These are phyloP conservation scores for Plenodomus biglobosus DNA, from an alignment of 2,329 filamentous ascomycete genomes.

Conservation along the genomic window DNA sequence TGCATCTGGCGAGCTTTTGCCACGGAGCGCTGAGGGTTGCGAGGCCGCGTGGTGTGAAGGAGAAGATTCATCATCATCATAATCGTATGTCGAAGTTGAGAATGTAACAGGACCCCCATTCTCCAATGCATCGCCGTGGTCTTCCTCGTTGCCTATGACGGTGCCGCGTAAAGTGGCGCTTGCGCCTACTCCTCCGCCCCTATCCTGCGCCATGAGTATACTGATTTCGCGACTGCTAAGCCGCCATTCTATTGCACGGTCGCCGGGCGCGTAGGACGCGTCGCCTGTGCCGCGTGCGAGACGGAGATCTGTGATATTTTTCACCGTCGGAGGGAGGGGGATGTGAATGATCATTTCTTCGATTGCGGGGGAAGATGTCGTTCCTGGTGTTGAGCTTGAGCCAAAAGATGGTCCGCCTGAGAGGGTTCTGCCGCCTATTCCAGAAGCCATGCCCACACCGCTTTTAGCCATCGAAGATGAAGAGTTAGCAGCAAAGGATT, in stretches of 20 bases:
- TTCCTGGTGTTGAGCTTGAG: constrained; percentile 35
- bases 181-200: constrained; percentile 57
- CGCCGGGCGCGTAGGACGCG: constrained; percentile 75
- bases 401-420: not conserved
- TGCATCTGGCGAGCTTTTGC: constrained; percentile 22
- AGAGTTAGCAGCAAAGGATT: constrained; percentile 43
- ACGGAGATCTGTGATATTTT: constrained; percentile 80
- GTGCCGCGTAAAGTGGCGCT: constrained; percentile 78
- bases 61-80: constrained; percentile 37
- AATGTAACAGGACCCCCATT: constrained; percentile 35
- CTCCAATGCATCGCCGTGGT: constrained; percentile 34
- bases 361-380: constrained; percentile 50
- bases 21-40: not conserved
- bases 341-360: constrained; percentile 79
- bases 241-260: constrained; percentile 76
- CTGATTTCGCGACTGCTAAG: constrained; percentile 76
- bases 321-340: constrained; percentile 75
- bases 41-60: not conserved
- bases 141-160: constrained; percentile 64
- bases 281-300: constrained; percentile 79
- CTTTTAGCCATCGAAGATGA: constrained; percentile 25
- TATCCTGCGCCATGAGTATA: constrained; percentile 38
- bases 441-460: constrained; percentile 11
- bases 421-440: constrained; percentile 4
- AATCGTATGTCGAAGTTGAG: constrained; percentile 31